Evolutionary conservation across 2,329 filamentous ascomycete genomes (phyloP).

Genomic region (Fusarium coffeatum): DNA sequence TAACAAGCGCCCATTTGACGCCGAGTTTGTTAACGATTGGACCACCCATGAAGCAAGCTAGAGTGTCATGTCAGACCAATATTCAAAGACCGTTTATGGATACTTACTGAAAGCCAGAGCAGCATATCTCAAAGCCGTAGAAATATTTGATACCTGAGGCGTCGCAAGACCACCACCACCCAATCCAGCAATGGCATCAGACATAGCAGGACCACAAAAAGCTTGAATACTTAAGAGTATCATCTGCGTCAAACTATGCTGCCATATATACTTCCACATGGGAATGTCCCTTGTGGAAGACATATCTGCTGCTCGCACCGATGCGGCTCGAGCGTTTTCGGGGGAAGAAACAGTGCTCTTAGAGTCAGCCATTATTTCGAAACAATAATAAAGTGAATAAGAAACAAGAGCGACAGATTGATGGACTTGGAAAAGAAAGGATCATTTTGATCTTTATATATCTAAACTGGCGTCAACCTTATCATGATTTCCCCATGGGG

Average conservation of each 20-base stretch:
- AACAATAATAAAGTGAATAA: too few relatives aligned
- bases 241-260: conserved; percentile 18
- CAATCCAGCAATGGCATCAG: conserved; percentile 16
- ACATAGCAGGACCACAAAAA: conserved; percentile 20
- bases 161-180: conserved; percentile 20
- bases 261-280: conserved; percentile 17
- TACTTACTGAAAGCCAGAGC: conserved; percentile 15
- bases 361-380: not conserved
- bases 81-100: fast-evolving
- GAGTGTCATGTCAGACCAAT: fast-evolving
- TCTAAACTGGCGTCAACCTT: not conserved
- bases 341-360: conserved; percentile 7
- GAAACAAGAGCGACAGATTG: too few relatives aligned
- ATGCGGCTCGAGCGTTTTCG: not conserved
- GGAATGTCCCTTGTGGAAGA: not conserved
- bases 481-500: conserved; percentile 5
- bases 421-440: fast-evolving
- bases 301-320: not conserved
- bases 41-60: conserved; percentile 22
- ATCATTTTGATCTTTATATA: not conserved
- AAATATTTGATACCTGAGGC: conserved; percentile 12
- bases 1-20: conserved; percentile 16
- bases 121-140: conserved; percentile 7
- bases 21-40: conserved; percentile 15
- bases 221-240: conserved; percentile 18